Percentiles rank a stretch among this genome's conserved stretches.
Conservation (phyloP, 2,329 filamentous ascomycete genomes). For the Penicillium oxalicum region DNA sequence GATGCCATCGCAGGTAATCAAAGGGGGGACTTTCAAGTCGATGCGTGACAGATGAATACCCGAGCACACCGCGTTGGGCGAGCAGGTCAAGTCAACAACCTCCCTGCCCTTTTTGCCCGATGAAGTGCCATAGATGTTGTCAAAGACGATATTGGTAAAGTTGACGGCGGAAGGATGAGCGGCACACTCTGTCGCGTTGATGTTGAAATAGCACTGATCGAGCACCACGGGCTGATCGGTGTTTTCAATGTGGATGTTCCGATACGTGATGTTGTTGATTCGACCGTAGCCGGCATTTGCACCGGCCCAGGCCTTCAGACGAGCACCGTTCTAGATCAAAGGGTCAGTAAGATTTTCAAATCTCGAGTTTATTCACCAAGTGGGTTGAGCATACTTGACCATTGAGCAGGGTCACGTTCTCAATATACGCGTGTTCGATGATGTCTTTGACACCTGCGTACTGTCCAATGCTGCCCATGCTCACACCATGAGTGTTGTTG, state of each 20-base stretch:
- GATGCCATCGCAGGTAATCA: slow-evolving; percentile 49
- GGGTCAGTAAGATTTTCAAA: slow-evolving; percentile 1
- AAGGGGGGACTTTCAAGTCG: slow-evolving; percentile 45
- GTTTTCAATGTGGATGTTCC: slow-evolving; percentile 55
- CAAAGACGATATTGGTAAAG: slow-evolving; percentile 54
- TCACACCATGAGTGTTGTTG: slow-evolving; percentile 54
- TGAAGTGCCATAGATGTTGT: slow-evolving; percentile 54
- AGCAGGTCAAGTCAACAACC: slow-evolving; percentile 52
- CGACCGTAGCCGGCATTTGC: slow-evolving; percentile 53
- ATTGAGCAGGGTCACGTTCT: slow-evolving; percentile 55
- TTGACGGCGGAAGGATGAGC: slow-evolving; percentile 53
- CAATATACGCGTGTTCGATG: slow-evolving; percentile 53
- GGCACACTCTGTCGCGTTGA: slow-evolving; percentile 48
- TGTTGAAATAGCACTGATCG: slow-evolving; percentile 59
- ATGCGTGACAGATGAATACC: slow-evolving; percentile 53
- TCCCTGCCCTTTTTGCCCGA: slow-evolving; percentile 52
- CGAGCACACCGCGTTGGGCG: slow-evolving; percentile 52
- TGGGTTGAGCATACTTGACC: slow-evolving; percentile 30
- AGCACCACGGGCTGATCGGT: slow-evolving; percentile 54
- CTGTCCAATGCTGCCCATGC: slow-evolving; percentile 55
- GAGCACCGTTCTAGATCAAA: slow-evolving; percentile 45
- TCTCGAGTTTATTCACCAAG: slow-evolving; percentile 20
- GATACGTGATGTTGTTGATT: slow-evolving; percentile 58
- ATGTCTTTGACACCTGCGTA: slow-evolving; percentile 51
- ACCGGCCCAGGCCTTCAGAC: slow-evolving; percentile 59